These are phyloP conservation scores for Pistacia integerrima DNA, from an alignment of 345 rosid genomes.

Conservation along the genomic window DNA sequence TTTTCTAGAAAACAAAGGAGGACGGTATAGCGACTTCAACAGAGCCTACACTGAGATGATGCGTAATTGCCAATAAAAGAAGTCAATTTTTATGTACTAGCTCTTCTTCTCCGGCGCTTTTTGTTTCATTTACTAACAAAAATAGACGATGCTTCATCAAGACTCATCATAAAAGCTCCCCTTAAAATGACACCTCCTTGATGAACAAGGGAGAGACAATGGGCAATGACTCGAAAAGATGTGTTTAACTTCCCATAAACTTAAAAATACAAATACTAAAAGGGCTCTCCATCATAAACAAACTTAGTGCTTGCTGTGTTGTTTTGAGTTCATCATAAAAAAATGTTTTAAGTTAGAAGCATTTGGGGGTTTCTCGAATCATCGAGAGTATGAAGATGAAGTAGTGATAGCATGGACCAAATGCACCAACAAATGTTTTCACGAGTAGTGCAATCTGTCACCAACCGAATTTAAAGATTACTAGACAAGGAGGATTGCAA, in stretches of 20 bases:
- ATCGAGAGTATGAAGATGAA: neutral
- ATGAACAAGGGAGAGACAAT: neutral
- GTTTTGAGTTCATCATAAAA: no score
- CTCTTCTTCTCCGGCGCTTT: neutral
- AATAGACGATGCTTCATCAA: constrained; percentile 7
- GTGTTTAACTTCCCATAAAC: neutral
- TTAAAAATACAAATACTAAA: no score
- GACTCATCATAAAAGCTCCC: neutral
- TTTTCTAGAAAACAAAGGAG: no score
- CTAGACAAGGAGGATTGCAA: neutral
- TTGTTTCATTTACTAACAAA: neutral
- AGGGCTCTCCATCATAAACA: no score
- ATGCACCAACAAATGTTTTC: neutral
- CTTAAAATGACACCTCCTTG: neutral
- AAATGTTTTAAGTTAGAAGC: neutral
- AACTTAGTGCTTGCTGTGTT: no score
- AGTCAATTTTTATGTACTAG: no score
- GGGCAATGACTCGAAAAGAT: neutral
- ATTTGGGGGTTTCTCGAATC: neutral
- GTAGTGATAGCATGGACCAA: neutral
- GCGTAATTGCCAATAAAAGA: neutral
- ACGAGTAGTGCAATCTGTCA: neutral
- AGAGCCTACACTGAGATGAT: no score
- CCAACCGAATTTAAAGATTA: neutral
- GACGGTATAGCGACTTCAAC: no score